These are phyloP conservation scores for Grigorovia transvaalensis DNA, from an alignment of 805 yeast species.

Conservation along the genomic window DNA sequence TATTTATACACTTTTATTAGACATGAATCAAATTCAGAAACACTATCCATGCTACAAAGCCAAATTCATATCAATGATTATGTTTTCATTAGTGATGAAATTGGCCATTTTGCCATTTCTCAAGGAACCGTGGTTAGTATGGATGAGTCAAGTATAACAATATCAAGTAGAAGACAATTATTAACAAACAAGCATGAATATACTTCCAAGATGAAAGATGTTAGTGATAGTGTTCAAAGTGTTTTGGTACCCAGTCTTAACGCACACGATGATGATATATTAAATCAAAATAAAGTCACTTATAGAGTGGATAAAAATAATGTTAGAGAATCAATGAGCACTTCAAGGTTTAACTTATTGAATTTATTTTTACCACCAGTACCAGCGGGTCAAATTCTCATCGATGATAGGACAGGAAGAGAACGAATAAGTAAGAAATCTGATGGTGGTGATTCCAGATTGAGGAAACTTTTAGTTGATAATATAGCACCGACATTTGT, in stretches of 20 bases:
- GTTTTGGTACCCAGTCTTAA: constrained; percentile 7
- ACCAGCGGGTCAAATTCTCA: constrained; percentile 24
- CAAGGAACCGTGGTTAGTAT: constrained; percentile 46
- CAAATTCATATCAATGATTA: constrained; percentile 52
- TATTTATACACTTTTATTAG: constrained; percentile 44
- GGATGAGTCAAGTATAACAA: constrained; percentile 33
- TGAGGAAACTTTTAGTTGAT: constrained; percentile 30
- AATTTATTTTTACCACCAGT: constrained; percentile 44
- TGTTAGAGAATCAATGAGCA: constrained; percentile 59
- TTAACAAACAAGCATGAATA: constrained; percentile 22
- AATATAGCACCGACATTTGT: constrained; percentile 22
- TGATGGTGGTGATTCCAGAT: constrained; percentile 29
- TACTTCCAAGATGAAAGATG: constrained; percentile 6
- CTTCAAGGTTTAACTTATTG: constrained; percentile 67
- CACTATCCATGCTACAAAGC: constrained; percentile 23
- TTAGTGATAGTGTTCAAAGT: constrained; percentile 7
- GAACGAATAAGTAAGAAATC: constrained; percentile 14
- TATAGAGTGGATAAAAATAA: constrained; percentile 78
- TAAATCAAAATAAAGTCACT: constrained; percentile 24
- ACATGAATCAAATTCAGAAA: constrained; percentile 8
- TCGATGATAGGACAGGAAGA: constrained; percentile 9
- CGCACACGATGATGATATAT: constrained; percentile 17
- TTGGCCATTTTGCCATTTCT: constrained; percentile 66
- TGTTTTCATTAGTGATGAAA: constrained; percentile 67
- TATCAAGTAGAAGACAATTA: constrained; percentile 48